Percentiles rank a stretch among this genome's conserved stretches.
Evolutionary conservation across 805 yeast species (phyloP).

Genomic region (Ogataea ganodermae): DNA sequence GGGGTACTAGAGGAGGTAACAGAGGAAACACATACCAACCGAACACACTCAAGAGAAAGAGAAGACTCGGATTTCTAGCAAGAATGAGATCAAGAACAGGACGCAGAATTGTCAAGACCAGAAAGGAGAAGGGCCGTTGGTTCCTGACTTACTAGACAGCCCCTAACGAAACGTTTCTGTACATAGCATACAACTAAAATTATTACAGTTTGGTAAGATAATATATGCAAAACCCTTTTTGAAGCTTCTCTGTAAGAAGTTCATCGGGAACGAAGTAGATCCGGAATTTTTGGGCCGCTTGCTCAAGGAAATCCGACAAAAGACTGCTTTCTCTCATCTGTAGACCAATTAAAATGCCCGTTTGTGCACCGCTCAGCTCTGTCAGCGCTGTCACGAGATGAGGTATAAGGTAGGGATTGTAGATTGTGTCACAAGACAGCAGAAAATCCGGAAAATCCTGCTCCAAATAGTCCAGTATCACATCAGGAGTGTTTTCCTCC

Average conservation of each 20-base stretch:
- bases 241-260: slow-evolving; percentile 35
- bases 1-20: slow-evolving; percentile 62
- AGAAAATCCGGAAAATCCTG: slow-evolving; percentile 43
- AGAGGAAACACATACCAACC: slow-evolving; percentile 97
- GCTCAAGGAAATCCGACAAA: slow-evolving; percentile 46
- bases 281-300: slow-evolving; percentile 35
- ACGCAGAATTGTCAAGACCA: slow-evolving; percentile 71
- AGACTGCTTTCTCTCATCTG: slow-evolving; percentile 58
- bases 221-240: slow-evolving; percentile 49
- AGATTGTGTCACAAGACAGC: slow-evolving; percentile 66
- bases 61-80: slow-evolving; percentile 86
- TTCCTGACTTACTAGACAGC: slow-evolving; percentile 69
- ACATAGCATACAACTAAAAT: slow-evolving; percentile 8
- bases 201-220: slow-evolving; percentile 24
- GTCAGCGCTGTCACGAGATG: slow-evolving; percentile 47
- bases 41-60: slow-evolving; percentile 83
- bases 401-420: slow-evolving; percentile 59
- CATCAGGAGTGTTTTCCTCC: slow-evolving; percentile 44
- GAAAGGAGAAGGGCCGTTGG: slow-evolving; percentile 93
- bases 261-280: slow-evolving; percentile 39
- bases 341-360: slow-evolving; percentile 46
- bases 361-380: slow-evolving; percentile 35
- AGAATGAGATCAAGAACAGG: slow-evolving; percentile 76
- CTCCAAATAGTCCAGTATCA: slow-evolving; percentile 9
- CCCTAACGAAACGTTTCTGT: slow-evolving; percentile 7